Evolutionary conservation across 2,329 filamentous ascomycete species (phyloP).

Genomic region (Aureobasidium leucospermi): DNA sequence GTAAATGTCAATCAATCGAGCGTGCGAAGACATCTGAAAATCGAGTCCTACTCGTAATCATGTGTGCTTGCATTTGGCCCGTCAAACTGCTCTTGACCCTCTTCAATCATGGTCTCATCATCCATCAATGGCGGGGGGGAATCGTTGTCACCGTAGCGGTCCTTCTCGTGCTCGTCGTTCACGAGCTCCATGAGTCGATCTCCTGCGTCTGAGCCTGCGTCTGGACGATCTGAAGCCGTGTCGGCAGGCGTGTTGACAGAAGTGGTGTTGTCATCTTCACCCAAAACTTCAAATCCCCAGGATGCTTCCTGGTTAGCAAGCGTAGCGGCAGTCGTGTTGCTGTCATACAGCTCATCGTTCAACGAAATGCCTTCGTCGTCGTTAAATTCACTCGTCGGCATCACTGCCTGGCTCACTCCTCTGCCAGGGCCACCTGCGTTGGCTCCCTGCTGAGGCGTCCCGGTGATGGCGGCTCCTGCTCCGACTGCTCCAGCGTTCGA

Average conservation of each 20-base stretch:
- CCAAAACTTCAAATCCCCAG: constrained; percentile 1
- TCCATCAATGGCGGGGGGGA: not conserved
- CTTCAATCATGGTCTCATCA: not conserved
- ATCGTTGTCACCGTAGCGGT: not conserved
- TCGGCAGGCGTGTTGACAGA: constrained; percentile 4
- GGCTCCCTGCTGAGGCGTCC: constrained; percentile 11
- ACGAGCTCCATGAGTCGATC: not conserved
- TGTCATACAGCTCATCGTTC: constrained; percentile 4
- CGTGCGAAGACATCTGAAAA: not conserved
- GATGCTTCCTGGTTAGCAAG: not conserved
- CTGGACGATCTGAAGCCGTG: not conserved
- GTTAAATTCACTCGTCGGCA: constrained; percentile 5
- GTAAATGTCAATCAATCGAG: not conserved
- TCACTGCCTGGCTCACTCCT: constrained; percentile 14
- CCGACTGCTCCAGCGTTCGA: constrained; percentile 77
- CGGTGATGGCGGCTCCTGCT: constrained; percentile 45
- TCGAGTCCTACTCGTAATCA: not conserved
- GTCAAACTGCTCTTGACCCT: not conserved
- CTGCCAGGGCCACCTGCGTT: constrained; percentile 10
- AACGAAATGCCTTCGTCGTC: constrained; percentile 3
- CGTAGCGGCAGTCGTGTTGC: not conserved
- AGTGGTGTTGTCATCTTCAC: not conserved
- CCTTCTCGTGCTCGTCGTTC: not conserved
- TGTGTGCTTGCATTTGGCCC: not conserved
- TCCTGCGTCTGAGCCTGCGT: not conserved